These are phyloP conservation scores for Phytophthora quininea DNA, from an alignment of 352 stramenopile genomes.

Conservation along the genomic window DNA sequence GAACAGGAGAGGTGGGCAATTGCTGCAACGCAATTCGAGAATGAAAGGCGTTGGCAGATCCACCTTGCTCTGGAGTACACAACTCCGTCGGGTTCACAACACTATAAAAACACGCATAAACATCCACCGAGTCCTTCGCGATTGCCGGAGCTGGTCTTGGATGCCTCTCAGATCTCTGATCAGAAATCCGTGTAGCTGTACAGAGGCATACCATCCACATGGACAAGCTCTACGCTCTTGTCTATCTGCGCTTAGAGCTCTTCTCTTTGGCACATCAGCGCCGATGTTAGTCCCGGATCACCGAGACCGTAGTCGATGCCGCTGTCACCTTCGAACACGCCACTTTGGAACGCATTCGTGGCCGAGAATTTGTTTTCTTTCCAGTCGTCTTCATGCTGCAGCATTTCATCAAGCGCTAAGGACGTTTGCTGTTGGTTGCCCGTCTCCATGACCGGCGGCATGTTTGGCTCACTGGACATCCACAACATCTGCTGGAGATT, in stretches of 20 bases:
- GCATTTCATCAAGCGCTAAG: conserved; percentile 37
- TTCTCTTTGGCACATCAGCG: conserved; percentile 35
- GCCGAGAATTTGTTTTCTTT: conserved; percentile 21
- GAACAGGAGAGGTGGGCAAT: conserved; percentile 6
- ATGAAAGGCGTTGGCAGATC: conserved; percentile 3
- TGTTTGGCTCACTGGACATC: conserved; percentile 7
- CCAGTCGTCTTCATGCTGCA: conserved; percentile 43
- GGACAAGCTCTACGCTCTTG: neutral
- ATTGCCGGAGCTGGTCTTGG: conserved; percentile 7
- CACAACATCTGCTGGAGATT: conserved; percentile 11
- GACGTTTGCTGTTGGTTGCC: conserved; percentile 24
- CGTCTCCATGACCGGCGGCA: conserved; percentile 7
- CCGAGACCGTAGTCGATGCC: conserved; percentile 31
- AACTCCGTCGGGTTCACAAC: conserved; percentile 1
- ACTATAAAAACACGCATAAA: neutral
- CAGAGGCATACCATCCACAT: neutral
- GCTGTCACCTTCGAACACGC: conserved; percentile 23
- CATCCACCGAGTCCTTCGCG: conserved; percentile 5
- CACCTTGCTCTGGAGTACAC: neutral
- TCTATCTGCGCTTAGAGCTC: conserved; percentile 25
- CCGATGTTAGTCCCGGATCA: conserved; percentile 31
- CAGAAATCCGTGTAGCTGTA: neutral
- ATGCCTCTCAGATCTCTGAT: too few relatives aligned
- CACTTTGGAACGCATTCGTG: neutral
- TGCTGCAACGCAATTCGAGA: conserved; percentile 6